Base-by-base conservation (phyloP, 306 rosid species). In the Canavalia gladiata region DNA sequence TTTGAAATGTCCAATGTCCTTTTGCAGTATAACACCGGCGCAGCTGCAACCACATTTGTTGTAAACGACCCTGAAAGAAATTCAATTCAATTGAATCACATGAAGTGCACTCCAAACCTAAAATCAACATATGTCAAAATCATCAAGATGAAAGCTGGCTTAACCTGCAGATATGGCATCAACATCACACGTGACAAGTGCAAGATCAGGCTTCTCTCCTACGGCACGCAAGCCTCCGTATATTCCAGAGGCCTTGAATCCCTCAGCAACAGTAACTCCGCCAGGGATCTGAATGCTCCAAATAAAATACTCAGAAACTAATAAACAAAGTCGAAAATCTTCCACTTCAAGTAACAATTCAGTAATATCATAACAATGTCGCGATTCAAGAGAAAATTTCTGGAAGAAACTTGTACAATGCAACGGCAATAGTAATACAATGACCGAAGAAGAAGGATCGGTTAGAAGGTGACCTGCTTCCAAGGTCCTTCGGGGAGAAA, bases 1-100 rank as follows among this genome's bases (percentile, higher is more conserved):
- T 87, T 67, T 28, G 91, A 90, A 74, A 82, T 46, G 51, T 88
- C 82, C 9, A 93, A 72, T 1, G 58, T 72, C 28, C 39, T 77
- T 84, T 90, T 90, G 86, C 98, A 93, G 84, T 90, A 93, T n/a
- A 95, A 73, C 31, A 95, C 98, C 0, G 99, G 99, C 8, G 99
- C 99, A 76, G 99, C 98, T 6, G 98, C 97, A 66, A 95, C 99
- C 84, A 90, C 91, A 79, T 95, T 95, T 46, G 91, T 90, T 0
- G 99, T 95, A 84, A 95, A 95, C n/a, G 90, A 81, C 18, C 97
- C 99, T 95, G 81, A 5, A 71, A 81, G 68, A 87, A 84, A 86
- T 33, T 30, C 0, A 64, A 56, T 72, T 69, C 28, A 6, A 46
- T 51, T 4, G 2, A 4, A 49, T 29, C 8, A 39, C 56, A 64